These are phyloP conservation scores for Akanthomyces uredinophilus DNA, from an alignment of 2,329 filamentous ascomycete species.

Conservation along the genomic window DNA sequence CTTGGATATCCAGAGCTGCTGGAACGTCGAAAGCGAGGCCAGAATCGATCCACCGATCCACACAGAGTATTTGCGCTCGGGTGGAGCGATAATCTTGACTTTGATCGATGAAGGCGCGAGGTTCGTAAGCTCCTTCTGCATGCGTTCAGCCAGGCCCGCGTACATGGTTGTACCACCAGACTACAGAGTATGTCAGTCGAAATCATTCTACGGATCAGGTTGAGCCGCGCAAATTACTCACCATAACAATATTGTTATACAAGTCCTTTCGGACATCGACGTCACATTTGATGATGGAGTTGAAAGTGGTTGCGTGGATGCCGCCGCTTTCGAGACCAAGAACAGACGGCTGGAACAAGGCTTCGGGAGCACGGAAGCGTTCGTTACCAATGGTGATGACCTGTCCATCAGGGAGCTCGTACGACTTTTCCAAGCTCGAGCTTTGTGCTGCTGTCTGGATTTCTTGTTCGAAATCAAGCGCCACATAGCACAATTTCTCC, in stretches of 20 bases:
- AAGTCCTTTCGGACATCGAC: conserved; percentile 99
- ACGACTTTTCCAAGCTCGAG: conserved; percentile 98
- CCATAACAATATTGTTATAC: conserved; percentile 99
- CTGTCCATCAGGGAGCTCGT: conserved; percentile 98
- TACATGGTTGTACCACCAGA: conserved; percentile 99
- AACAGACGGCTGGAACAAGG: conserved; percentile 98
- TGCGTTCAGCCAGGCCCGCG: conserved; percentile 99
- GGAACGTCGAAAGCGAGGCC: conserved; percentile 99
- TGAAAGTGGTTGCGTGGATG: conserved; percentile 99
- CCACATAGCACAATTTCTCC: conserved; percentile 99
- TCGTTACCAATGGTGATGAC: conserved; percentile 99
- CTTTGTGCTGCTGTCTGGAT: conserved; percentile 99
- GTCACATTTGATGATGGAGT: conserved; percentile 99
- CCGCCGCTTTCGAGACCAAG: conserved; percentile 97
- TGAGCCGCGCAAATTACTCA: conserved; percentile 46
- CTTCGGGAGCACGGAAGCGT: conserved; percentile 99
- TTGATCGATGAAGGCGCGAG: conserved; percentile 99
- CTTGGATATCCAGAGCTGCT: conserved; percentile 99
- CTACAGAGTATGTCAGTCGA: conserved; percentile 38
- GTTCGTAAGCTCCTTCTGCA: conserved; percentile 99
- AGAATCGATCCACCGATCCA: conserved; percentile 99
- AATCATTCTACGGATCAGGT: background rate
- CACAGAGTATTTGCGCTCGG: conserved; percentile 99
- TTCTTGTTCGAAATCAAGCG: conserved; percentile 99
- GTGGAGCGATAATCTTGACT: conserved; percentile 99